phyloP scores from a whole-genome alignment of 2,329 filamentous ascomycete genomes.

The Amphichorda felina region DNA sequence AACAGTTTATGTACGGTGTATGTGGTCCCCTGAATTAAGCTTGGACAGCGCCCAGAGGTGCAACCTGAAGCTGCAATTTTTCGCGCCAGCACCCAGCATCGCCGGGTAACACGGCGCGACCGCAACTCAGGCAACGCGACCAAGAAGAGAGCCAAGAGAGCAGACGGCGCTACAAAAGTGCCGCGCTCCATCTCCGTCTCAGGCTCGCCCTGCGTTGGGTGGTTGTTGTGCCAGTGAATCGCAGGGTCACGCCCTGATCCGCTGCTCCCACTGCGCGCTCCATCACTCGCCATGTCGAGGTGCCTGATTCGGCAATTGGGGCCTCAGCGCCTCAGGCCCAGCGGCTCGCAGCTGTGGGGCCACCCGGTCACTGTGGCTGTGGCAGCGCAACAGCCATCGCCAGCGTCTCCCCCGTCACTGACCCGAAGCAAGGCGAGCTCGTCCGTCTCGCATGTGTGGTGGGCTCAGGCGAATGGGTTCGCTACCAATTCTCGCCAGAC shows the following conservation, averaged over 20 bases:
- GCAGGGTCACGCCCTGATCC: too few relatives aligned
- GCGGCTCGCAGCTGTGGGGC: slow-evolving; percentile 1
- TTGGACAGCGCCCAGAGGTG: too few relatives aligned
- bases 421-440: slow-evolving; percentile 6
- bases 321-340: background rate
- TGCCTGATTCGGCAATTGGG: slow-evolving; percentile 9
- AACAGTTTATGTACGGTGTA: too few relatives aligned
- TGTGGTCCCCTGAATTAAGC: too few relatives aligned
- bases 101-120: too few relatives aligned
- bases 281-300: slow-evolving; percentile 4
- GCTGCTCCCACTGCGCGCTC: too few relatives aligned
- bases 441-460: background rate
- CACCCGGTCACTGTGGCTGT: slow-evolving; percentile 4
- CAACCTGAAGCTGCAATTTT: too few relatives aligned
- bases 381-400: background rate
- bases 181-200: background rate
- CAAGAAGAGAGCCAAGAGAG: background rate
- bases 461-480: background rate
- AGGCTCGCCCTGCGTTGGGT: background rate
- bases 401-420: background rate
- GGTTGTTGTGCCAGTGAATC: too few relatives aligned
- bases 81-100: too few relatives aligned
- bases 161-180: background rate
- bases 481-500: background rate
- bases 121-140: background rate